Evolutionary conservation across 164 flowering plant species (phyloP), one percentile per base, ranked within the genome.

Genomic region (Nymphaea colorata): DNA sequence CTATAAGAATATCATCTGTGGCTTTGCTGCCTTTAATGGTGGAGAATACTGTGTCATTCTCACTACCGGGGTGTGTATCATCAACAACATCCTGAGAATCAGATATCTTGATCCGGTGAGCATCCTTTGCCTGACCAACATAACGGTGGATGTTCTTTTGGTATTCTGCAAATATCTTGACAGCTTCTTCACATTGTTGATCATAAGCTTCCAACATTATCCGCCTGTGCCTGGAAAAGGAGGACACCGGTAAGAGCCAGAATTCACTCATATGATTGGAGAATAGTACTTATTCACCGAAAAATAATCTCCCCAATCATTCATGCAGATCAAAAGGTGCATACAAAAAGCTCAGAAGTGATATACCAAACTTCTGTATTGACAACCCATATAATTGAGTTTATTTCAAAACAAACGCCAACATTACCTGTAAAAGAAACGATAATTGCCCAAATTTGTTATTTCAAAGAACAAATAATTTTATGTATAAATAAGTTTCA

Each of bases 111-210:
- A 84, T 83, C 74, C 88, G 82, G 73, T 84, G 89, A 63, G 88
- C 84, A 80, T 92, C 94, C 78, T 91, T 84, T 44, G 93, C 99
- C 84, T 85, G 96, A 77, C 79, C 84, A 47, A 92, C 91, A 84
- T 86, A 89, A 66, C 79, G 67, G 64, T 81, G 79, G 11, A 95
- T 83, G 41, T 93, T 91, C 70, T 83, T 95, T 68, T 92, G 99
- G 75, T 92, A 92, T 77, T 95, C 97, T 4, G 87, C 81, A 84
- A 92, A 92, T 78, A 95, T 95, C 76, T 82, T 89, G n/a, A 91
- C 87, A 59, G 97, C 93, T 75, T 95, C 99, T 70, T 88, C 97
- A 79, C 96, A 87, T 71, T 95, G 99, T 66, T 87, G 90, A 74
- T 87, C 87, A 79, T 91, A 90, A 65, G 91, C 85, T 78, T 92